Base-by-base conservation (phyloP, 2,329 filamentous ascomycete species). In the Botryotinia globosa region DNA sequence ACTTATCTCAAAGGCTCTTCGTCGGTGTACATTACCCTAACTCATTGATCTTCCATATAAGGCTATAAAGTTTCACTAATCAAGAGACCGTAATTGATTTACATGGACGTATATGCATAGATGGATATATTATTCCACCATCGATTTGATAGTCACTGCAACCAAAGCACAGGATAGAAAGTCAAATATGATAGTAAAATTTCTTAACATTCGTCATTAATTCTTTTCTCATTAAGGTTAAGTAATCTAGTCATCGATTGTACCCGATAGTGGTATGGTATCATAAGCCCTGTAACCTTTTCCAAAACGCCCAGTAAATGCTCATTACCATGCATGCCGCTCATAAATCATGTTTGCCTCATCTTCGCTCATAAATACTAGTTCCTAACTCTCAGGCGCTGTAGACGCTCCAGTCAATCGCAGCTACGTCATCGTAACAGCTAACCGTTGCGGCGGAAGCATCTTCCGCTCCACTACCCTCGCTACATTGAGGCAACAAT, bases 401-500 rank as follows among this genome's bases (percentile, higher is more conserved):
- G 72, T 82, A 82, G 71, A 80, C 66, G 20, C 77, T 77, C 82
- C 82, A 84, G 71, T 83, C 77, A 71, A 83, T 82, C 9, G 76
- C 74, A n/a, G 77, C 76, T 14, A 84, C 83, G 73, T 85, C 79
- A 6, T 78, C 75, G 75, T 84, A 85, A 76, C 85, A 87, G 59
- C 78, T 77, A 1, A 82, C 81, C 6, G 76, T 74, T 20, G 80
- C 78, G 0, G 81, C 83, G 75, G 81, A 83, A 42, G 83, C 77
- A 74, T 87, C 84, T 71, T 79, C 84, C 3, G 81, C 77, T 29
- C 78, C 74, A 22, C 81, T 81, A 1, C 80, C 82, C 56, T 77
- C 77, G 0, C 82, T 81, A 67, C 85, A 87, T 77, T 85, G 79
- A 14, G 85, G 83, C 25, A 86, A 75, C 65, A 87, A 77, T 14